phyloP scores from a whole-genome alignment of 2,329 filamentous ascomycete genomes.

The Rhynchosporium graminicola region DNA sequence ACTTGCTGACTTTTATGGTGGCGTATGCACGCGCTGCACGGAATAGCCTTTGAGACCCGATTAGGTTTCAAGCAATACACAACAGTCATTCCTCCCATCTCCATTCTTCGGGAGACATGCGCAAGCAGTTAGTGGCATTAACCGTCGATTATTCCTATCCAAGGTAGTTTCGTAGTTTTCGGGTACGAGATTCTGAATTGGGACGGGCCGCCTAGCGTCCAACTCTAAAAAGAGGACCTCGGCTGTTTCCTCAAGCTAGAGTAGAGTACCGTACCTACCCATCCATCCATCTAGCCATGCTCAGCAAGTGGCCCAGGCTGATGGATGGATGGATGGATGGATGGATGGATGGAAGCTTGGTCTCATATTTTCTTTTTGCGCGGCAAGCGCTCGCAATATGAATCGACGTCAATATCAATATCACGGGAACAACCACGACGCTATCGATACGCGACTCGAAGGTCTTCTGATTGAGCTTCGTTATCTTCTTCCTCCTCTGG shows the following conservation, averaged over 20 bases:
- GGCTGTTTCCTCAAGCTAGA: conserved; percentile 10
- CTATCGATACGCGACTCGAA: neutral
- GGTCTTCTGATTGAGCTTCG: neutral
- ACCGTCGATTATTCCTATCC: too few species aligned
- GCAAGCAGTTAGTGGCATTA: neutral
- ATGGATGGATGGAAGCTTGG: too few species aligned
- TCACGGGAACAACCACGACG: conserved; percentile 1
- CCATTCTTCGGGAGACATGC: conserved; percentile 1
- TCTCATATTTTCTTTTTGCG: conserved; percentile 17
- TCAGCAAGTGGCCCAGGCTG: too few species aligned
- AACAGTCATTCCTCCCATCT: conserved; percentile 19
- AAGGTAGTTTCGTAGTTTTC: neutral
- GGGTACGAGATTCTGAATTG: neutral
- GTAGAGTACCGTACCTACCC: too few species aligned
- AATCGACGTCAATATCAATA: neutral
- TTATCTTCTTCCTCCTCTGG: too few species aligned
- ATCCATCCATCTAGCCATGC: too few species aligned
- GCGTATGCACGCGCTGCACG: conserved; percentile 1
- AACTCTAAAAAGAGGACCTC: conserved; percentile 22
- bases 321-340: too few species aligned
- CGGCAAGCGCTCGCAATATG: conserved; percentile 16
- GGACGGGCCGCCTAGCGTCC: conserved; percentile 21
- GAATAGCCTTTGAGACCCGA: neutral
- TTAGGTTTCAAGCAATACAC: neutral
- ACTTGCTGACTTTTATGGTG: conserved; percentile 12